phyloP scores from a whole-genome alignment of 1,139 yeast species.

The Zygosaccharomyces pseudobailii region DNA sequence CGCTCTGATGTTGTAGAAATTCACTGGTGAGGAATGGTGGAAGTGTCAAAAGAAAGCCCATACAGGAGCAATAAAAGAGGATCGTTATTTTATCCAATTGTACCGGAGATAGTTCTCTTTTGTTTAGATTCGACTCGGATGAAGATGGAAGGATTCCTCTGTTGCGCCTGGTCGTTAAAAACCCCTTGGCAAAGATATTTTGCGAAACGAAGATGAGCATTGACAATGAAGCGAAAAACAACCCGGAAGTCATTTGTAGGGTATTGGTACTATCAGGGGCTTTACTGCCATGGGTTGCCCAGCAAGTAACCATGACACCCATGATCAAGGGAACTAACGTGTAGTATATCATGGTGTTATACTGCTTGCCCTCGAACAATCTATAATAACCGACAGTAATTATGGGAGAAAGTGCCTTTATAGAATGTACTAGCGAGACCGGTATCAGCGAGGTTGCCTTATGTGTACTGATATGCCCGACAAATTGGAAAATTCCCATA shows the following conservation, averaged over 20 bases:
- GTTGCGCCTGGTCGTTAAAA: constrained; percentile 51
- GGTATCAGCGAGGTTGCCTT: constrained; percentile 86
- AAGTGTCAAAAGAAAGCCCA: constrained; percentile 73
- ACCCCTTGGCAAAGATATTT: constrained; percentile 82
- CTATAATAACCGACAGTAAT: constrained; percentile 81
- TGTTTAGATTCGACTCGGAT: constrained; percentile 9
- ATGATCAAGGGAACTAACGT: constrained; percentile 70
- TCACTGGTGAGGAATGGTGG: constrained; percentile 59
- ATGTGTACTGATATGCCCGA: constrained; percentile 86
- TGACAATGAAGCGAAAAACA: constrained; percentile 70
- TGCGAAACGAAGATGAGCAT: constrained; percentile 87
- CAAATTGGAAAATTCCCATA: constrained; percentile 88
- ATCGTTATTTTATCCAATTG: constrained; percentile 75
- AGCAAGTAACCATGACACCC: constrained; percentile 84
- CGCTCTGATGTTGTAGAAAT: constrained; percentile 30
- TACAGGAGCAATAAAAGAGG: constrained; percentile 72
- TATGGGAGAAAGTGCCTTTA: constrained; percentile 84
- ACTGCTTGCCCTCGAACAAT: constrained; percentile 50
- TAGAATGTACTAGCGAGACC: constrained; percentile 85
- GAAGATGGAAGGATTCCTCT: constrained; percentile 25
- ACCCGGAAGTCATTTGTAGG: constrained; percentile 52
- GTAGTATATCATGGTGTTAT: constrained; percentile 61
- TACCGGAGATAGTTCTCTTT: constrained; percentile 19
- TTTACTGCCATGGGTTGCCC: constrained; percentile 25
- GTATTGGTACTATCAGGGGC: constrained; percentile 35